Evolutionary conservation across 1,139 yeast species (phyloP), one percentile per base, ranked within the genome.

Genomic region (Entelexis paramagnoliae): DNA sequence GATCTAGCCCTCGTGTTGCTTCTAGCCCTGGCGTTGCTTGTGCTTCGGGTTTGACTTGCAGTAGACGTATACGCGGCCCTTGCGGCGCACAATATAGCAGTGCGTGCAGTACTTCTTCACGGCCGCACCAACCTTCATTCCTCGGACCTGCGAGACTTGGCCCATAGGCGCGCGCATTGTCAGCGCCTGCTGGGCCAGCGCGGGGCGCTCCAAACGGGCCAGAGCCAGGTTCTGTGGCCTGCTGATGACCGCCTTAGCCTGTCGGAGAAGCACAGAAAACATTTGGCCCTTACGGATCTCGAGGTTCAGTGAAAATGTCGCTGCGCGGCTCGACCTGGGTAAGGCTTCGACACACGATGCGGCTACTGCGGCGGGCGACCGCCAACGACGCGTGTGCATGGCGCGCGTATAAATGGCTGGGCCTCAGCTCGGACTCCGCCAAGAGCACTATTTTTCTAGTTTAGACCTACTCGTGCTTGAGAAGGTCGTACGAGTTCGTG

Each of bases 21-120:
- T 91, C n/a, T 68, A 89, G 59, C 96, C 96, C 70, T 89, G 97
- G 70, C 96, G 86, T 69, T 91, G 98, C 71, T 91, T 91, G 70
- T 91, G 98, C 69, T 87, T 87, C 58, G 89, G 88, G 67, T 88
- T 87, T 46, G 91, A 74, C 67, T 89, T 89, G 73, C 97, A 91
- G 66, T 85, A 83, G 39, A 89, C 95, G 61, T 85, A 88, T 24
- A 88, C 93, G 64, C 94, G 76, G 35, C 97, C 97, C 70, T 88
- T 89, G 70, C 97, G 81, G 70, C 93, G 83, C 16, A 91, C 96
- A 70, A 86, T 76, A 66, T 88, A 89, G 67, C 98, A 91, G 65
- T 87, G 93, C 50, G 81, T 76, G 68, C 97, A 91, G 68, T 86
- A 83, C 72, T 84, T 88, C 73, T 88, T 88, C 53, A 91, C 95